These are phyloP conservation scores for Metschnikowia arizonensis DNA, from an alignment of 805 yeast genomes.

Conservation along the genomic window DNA sequence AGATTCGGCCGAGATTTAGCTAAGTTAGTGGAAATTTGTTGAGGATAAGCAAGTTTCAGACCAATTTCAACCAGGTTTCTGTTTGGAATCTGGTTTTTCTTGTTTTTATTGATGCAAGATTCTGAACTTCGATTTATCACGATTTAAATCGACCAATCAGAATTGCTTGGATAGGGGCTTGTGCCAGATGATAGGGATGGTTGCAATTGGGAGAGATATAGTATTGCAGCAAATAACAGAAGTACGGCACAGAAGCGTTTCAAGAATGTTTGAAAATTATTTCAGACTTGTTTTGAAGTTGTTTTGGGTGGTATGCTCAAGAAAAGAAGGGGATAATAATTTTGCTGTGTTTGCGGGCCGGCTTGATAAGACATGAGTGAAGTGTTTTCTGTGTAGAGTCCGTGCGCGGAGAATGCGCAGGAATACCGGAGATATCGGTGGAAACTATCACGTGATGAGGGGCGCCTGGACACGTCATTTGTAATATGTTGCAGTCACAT, in stretches of 20 bases:
- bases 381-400: slow-evolving; percentile 2
- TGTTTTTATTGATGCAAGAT: no score
- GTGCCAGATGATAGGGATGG: background rate
- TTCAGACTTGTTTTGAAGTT: background rate
- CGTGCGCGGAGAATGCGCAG: slow-evolving; percentile 2
- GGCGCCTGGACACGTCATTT: no score
- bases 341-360: background rate
- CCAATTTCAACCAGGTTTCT: no score
- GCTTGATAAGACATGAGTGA: slow-evolving; percentile 4
- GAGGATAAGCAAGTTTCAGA: no score
- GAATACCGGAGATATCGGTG: slow-evolving; percentile 4
- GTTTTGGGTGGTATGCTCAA: background rate
- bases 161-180: background rate
- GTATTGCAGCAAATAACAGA: background rate
- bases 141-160: no score
- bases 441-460: no score
- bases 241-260: background rate
- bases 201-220: background rate
- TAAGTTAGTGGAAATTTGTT: no score
- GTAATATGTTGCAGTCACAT: no score
- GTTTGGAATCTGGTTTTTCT: no score
- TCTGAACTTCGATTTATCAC: no score
- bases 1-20: no score
- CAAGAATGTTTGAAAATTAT: no score
- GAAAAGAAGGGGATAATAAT: background rate